Base-by-base conservation (phyloP, 2,329 filamentous ascomycete genomes). In the Apiospora kogelbergensis region DNA sequence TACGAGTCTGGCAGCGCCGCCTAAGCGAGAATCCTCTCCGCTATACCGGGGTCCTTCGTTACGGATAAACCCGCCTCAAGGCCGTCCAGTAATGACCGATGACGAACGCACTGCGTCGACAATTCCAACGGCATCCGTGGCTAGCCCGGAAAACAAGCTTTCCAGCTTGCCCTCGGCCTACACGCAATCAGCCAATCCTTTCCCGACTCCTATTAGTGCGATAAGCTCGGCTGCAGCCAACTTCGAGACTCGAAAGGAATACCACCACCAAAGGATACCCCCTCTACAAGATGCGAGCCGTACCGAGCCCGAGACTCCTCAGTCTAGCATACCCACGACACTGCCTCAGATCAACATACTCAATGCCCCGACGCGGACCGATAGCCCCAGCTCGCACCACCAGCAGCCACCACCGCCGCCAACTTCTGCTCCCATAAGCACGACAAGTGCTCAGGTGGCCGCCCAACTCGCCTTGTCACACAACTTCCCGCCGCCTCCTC, bases 181-280 rank as follows among this genome's bases (percentile, higher is more conserved):
- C 74, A 83, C 53, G n/a, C 48, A 77, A 69, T 76, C 85, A 6
- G 83, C 82, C 66, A 89, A 86, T 76, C 82, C 86, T 30, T 89
- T 89, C 70, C 87, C 88, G 37, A 91, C 89, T 20, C 89, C 89
- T 11, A 83, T 90, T 74, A 91, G 88, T 77, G 89, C 89, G 57
- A 84, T 76, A 65, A 76, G 75, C 48, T 74, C 73, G 20, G 77
- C 77, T n/a, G n/a, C n/a, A 73, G 76, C 74, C 74, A 75, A 80
- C 68, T 77, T 77, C 76, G 46, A 76, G 71, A 66, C 72, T 70
- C 60, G 71, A 75, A 89, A 89, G 75, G 83, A 85, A 24, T 90
- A 89, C 72, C 53, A 57, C 48, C 83, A n/a, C 33, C 7, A 87
- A 73, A 86, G 88, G 42, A 84, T 89, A 70, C 88, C 88, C 65